Percentiles rank a stretch among this genome's conserved stretches.
Evolutionary conservation across 2,329 filamentous ascomycete species (phyloP).

Genomic region (Cadophora malorum): DNA sequence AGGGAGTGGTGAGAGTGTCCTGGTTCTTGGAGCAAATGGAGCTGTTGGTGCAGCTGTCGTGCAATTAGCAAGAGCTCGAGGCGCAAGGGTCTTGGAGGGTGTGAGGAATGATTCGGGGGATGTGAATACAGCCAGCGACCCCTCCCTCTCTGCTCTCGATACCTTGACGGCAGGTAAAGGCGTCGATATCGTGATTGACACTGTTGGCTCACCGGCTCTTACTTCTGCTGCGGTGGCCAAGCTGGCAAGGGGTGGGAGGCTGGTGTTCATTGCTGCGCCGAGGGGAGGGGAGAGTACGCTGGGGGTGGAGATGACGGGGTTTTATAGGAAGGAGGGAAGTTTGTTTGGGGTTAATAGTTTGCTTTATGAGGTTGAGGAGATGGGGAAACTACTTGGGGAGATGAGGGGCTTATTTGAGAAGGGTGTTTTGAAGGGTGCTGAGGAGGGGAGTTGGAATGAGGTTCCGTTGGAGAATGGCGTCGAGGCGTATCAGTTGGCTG

Average conservation of each 20-base stretch:
- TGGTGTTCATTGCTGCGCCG: slow-evolving; percentile 39
- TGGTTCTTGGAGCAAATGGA: slow-evolving; percentile 39
- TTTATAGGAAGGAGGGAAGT: slow-evolving; percentile 38
- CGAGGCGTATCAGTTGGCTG: slow-evolving; percentile 36
- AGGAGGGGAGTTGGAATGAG: slow-evolving; percentile 33
- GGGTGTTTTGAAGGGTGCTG: slow-evolving; percentile 25
- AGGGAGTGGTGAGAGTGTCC: slow-evolving; percentile 29
- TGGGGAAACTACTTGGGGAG: slow-evolving; percentile 50
- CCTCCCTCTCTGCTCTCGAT: slow-evolving; percentile 29
- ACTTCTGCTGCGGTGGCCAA: slow-evolving; percentile 32
- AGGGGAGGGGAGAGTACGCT: slow-evolving; percentile 33
- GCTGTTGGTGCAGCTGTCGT: slow-evolving; percentile 39
- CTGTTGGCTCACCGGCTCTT: slow-evolving; percentile 38
- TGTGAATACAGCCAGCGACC: slow-evolving; percentile 39
- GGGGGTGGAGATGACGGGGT: slow-evolving; percentile 38
- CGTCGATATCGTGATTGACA: slow-evolving; percentile 40
- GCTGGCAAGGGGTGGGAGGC: slow-evolving; percentile 33
- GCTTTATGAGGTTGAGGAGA: slow-evolving; percentile 34
- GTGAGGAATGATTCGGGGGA: slow-evolving; percentile 34
- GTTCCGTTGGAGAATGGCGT: slow-evolving; percentile 36
- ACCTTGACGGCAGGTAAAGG: slow-evolving; percentile 35
- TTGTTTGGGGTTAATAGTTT: slow-evolving; percentile 39
- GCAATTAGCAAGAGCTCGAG: slow-evolving; percentile 34
- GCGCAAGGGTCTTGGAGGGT: slow-evolving; percentile 33
- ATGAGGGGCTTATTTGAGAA: slow-evolving; percentile 48